A percentile compares a stretch with the other conserved stretches of the same genome.
Evolutionary conservation across 139 green algal species (phyloP).

Genomic region (Bryopsis sp.): DNA sequence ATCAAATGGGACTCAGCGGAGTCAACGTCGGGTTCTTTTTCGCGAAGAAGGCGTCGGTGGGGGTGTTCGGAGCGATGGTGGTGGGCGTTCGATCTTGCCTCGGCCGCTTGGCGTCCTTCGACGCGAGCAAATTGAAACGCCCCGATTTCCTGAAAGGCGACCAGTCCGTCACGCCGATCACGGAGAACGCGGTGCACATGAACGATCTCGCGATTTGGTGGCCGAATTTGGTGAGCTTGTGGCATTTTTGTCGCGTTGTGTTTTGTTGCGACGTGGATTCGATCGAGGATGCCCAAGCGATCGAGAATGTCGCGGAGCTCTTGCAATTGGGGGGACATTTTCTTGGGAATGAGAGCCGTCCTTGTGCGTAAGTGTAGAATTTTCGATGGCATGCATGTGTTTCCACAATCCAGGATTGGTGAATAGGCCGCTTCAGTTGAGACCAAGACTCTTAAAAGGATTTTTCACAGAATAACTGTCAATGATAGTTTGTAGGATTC

Average conservation of each 20-base stretch:
- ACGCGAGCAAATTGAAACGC: background rate
- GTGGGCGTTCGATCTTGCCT: background rate
- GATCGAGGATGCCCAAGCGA: no score
- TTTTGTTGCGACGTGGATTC: background rate
- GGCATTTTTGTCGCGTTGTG: background rate
- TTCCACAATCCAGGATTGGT: no score
- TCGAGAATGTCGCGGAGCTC: no score
- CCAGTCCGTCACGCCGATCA: background rate
- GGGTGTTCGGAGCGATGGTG: constrained; percentile 1
- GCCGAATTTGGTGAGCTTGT: background rate
- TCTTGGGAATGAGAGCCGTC: no score
- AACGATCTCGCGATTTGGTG: constrained; percentile 2
- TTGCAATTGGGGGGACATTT: no score
- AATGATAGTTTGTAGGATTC: no score
- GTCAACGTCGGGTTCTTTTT: background rate
- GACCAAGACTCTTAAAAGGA: no score
- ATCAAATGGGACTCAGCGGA: background rate
- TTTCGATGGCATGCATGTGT: no score
- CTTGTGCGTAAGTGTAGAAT: no score
- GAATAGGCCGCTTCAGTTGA: no score
- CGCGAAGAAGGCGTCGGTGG: background rate
- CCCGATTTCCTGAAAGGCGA: background rate
- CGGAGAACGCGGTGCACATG: background rate
- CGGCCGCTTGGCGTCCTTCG: background rate
- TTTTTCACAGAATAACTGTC: no score